Evolutionary conservation across 208 protist genomes (phyloP).

Genomic region (Trypanosoma vivax): DNA sequence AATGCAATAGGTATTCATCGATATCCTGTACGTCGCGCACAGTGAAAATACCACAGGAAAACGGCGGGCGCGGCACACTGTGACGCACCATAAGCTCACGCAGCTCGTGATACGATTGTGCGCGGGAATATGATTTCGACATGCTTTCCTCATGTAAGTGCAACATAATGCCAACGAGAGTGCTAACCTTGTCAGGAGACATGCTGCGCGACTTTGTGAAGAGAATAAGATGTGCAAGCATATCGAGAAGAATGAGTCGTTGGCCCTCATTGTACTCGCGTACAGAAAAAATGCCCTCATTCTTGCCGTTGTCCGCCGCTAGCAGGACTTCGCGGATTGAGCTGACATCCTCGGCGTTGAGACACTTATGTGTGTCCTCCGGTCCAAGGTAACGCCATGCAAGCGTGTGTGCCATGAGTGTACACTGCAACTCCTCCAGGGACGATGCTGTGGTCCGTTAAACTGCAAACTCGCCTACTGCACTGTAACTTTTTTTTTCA

Average conservation of each 20-base stretch:
- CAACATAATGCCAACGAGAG: conserved; percentile 66
- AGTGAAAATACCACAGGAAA: conserved; percentile 76
- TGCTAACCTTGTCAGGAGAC: conserved; percentile 74
- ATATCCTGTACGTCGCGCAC: conserved; percentile 76
- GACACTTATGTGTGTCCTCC: conserved; percentile 46
- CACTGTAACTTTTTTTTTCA: background rate
- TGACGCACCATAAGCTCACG: conserved; percentile 70
- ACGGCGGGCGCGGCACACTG: conserved; percentile 84
- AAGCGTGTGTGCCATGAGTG: conserved; percentile 39
- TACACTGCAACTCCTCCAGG: too few relatives aligned
- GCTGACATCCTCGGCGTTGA: conserved; percentile 36
- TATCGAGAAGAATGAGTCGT: conserved; percentile 60
- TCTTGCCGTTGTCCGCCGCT: conserved; percentile 17
- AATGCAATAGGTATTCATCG: conserved; percentile 78
- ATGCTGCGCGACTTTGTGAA: conserved; percentile 61
- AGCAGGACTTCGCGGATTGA: conserved; percentile 40
- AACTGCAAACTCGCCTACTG: background rate
- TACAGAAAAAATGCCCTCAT: conserved; percentile 26
- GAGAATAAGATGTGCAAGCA: conserved; percentile 77
- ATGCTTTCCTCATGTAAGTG: conserved; percentile 69
- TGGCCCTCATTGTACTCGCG: conserved; percentile 29
- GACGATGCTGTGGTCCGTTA: too few relatives aligned
- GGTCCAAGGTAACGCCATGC: conserved; percentile 58
- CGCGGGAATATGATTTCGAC: conserved; percentile 36
- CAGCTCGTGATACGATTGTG: conserved; percentile 63